Conservation (phyloP, 768 basidiomycete species). For the Hygrocybe coccinea region DNA sequence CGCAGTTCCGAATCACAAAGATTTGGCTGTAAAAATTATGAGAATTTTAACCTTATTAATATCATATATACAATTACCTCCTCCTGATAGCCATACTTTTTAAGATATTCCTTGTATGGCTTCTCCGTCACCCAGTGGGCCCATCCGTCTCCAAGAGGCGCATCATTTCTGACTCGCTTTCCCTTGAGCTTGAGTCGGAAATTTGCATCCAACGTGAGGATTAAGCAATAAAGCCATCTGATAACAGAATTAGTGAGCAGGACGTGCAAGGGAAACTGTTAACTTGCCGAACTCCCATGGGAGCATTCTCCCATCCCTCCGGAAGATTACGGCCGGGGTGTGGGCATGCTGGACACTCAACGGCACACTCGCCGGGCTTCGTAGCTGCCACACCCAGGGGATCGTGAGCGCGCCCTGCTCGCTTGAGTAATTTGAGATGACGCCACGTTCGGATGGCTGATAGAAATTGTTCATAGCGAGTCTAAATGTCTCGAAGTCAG, state of each 20-base stretch:
- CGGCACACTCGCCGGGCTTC: constrained; percentile 11
- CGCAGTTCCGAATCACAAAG: constrained; percentile 11
- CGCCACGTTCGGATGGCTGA: constrained; percentile 10
- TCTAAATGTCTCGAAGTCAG: background rate
- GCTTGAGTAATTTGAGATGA: constrained; percentile 20
- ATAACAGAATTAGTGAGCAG: no score
- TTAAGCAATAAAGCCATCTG: constrained; percentile 25
- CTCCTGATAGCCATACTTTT: constrained; percentile 2
- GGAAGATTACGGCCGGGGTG: constrained; percentile 18
- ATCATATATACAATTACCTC: constrained; percentile 1
- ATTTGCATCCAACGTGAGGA: constrained; percentile 29
- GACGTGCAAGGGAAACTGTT: no score
- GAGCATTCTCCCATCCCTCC: constrained; percentile 8
- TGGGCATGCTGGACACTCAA: no score
- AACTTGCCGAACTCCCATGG: background rate
- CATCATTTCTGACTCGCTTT: constrained; percentile 22
- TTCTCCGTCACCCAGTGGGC: constrained; percentile 15
- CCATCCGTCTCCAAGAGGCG: constrained; percentile 15
- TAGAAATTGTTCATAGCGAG: constrained; percentile 8
- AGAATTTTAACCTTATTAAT: background rate
- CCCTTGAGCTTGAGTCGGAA: no score
- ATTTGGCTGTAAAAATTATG: constrained; percentile 3
- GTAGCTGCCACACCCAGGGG: constrained; percentile 5
- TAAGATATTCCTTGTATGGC: constrained; percentile 8
- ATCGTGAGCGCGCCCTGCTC: constrained; percentile 19